Percentiles rank a stretch among this genome's conserved stretches.
Evolutionary conservation across 768 basidiomycete genomes (phyloP).

Genomic region (Mycena polygramma): DNA sequence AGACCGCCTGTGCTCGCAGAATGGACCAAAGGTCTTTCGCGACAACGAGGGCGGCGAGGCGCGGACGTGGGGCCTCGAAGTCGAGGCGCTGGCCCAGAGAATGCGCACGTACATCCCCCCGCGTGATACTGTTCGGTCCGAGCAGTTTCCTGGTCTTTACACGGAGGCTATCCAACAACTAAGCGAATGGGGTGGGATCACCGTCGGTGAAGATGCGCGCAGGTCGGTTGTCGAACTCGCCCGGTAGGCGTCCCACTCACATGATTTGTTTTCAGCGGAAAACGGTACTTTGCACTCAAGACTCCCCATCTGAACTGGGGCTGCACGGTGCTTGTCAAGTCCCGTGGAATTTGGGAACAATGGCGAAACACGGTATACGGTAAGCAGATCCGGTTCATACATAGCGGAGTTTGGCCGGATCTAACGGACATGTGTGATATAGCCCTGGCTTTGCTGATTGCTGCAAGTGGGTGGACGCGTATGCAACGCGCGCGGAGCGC

Average conservation of each 20-base stretch:
- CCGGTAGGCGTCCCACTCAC: slow-evolving; percentile 28
- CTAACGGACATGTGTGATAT: slow-evolving; percentile 24
- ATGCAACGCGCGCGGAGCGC: slow-evolving; percentile 63
- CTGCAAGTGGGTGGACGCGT: slow-evolving; percentile 49
- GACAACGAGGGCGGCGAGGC: slow-evolving; percentile 77
- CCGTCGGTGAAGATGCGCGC: slow-evolving; percentile 77
- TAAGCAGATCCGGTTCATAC: slow-evolving; percentile 48
- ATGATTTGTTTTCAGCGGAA: slow-evolving; percentile 61
- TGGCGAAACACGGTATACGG: slow-evolving; percentile 77
- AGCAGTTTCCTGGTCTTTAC: slow-evolving; percentile 77
- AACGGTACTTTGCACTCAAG: slow-evolving; percentile 82
- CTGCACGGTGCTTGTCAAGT: slow-evolving; percentile 76
- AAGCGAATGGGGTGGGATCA: slow-evolving; percentile 78
- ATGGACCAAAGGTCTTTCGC: slow-evolving; percentile 43
- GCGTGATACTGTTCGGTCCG: slow-evolving; percentile 30
- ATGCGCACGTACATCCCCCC: slow-evolving; percentile 68
- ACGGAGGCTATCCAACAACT: slow-evolving; percentile 85
- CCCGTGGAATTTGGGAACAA: slow-evolving; percentile 74
- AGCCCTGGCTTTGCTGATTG: slow-evolving; percentile 51
- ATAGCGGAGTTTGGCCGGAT: background rate
- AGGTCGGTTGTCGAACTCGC: slow-evolving; percentile 44
- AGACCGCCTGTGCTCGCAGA: slow-evolving; percentile 70
- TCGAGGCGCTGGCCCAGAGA: slow-evolving; percentile 67
- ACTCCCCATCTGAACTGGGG: slow-evolving; percentile 75
- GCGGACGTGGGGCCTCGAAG: slow-evolving; percentile 79